phyloP scores from a whole-genome alignment of 192 early-diverging fungal genomes.

The Allomyces macrogynus region DNA sequence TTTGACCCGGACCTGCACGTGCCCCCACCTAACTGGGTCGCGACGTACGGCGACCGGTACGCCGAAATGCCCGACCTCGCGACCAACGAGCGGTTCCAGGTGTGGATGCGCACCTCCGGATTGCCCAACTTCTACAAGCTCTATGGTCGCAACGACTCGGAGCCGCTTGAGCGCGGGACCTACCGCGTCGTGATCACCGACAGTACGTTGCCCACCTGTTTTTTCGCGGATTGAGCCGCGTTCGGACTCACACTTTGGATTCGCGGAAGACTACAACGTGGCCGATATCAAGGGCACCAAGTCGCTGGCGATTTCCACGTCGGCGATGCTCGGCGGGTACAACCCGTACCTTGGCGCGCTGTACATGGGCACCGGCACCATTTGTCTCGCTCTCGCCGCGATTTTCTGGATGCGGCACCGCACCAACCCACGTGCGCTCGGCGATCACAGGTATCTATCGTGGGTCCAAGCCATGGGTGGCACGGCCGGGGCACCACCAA shows the following conservation, averaged over 20 bases:
- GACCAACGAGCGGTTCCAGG: slow-evolving; percentile 67
- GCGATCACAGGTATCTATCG: slow-evolving; percentile 87
- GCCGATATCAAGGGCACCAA: slow-evolving; percentile 80
- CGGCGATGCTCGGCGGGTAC: slow-evolving; percentile 82
- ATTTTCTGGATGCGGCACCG: slow-evolving; percentile 77
- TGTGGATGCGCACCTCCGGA: slow-evolving; percentile 96
- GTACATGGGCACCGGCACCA: slow-evolving; percentile 74
- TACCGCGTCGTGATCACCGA: slow-evolving; percentile 54
- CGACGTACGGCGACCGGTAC: slow-evolving; percentile 17
- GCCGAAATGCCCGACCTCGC: slow-evolving; percentile 28
- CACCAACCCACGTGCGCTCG: slow-evolving; percentile 83
- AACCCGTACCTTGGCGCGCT: slow-evolving; percentile 90
- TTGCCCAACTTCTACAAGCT: slow-evolving; percentile 92
- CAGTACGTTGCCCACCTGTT: slow-evolving; percentile 25
- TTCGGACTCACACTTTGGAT: too few relatives aligned
- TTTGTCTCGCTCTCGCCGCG: slow-evolving; percentile 74
- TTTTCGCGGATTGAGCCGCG: slow-evolving; percentile 1
- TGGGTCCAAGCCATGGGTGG: slow-evolving; percentile 52
- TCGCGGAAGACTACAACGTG: slow-evolving; percentile 80
- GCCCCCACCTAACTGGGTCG: slow-evolving; percentile 76
- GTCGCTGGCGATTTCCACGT: slow-evolving; percentile 77
- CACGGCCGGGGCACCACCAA: too few relatives aligned
- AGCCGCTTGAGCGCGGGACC: slow-evolving; percentile 39
- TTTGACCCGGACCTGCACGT: slow-evolving; percentile 18
- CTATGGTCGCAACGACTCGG: slow-evolving; percentile 52